phyloP scores from a whole-genome alignment of 2,329 filamentous ascomycete genomes.

The Pseudocercospora ulei region DNA sequence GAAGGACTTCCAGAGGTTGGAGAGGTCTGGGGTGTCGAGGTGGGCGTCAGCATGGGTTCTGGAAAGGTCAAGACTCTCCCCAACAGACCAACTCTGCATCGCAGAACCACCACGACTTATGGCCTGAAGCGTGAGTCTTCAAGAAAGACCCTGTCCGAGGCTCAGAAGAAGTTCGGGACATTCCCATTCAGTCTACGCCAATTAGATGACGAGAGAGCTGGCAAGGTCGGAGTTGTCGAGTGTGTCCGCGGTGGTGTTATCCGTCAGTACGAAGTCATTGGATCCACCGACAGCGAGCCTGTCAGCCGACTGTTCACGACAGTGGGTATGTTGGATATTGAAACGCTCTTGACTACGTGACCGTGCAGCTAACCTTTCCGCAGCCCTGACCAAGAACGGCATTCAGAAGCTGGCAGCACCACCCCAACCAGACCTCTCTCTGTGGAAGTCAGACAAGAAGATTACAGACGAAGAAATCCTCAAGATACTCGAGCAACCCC shows the following conservation, averaged over 20 bases:
- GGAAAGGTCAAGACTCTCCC: slow-evolving; percentile 92
- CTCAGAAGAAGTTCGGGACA: slow-evolving; percentile 91
- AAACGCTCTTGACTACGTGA: too few species aligned
- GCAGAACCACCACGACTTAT: slow-evolving; percentile 84
- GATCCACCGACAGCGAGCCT: slow-evolving; percentile 77
- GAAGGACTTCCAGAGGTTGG: slow-evolving; percentile 80
- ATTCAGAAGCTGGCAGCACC: slow-evolving; percentile 75
- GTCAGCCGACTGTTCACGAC: slow-evolving; percentile 85
- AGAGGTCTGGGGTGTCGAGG: slow-evolving; percentile 96
- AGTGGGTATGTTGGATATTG: slow-evolving; percentile 59
- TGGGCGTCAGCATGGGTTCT: slow-evolving; percentile 78
- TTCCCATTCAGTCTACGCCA: slow-evolving; percentile 98
- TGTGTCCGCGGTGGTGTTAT: slow-evolving; percentile 88
- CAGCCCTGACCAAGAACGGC: slow-evolving; percentile 96
- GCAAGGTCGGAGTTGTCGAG: slow-evolving; percentile 91
- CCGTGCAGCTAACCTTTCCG: slow-evolving; percentile 17
- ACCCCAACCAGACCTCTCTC: slow-evolving; percentile 63
- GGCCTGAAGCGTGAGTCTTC: slow-evolving; percentile 89
- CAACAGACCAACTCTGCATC: slow-evolving; percentile 82
- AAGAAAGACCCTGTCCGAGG: slow-evolving; percentile 82
- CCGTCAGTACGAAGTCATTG: slow-evolving; percentile 90
- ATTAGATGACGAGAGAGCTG: slow-evolving; percentile 89
- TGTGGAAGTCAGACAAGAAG: slow-evolving; percentile 94
- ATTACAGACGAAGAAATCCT: slow-evolving; percentile 92
- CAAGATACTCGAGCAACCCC: slow-evolving; percentile 81